Percentiles rank a stretch among this genome's conserved stretches.
These are phyloP conservation scores for Sphaerosporella brunnea DNA, from an alignment of 495 filamentous ascomycete genomes.

Conservation along the genomic window DNA sequence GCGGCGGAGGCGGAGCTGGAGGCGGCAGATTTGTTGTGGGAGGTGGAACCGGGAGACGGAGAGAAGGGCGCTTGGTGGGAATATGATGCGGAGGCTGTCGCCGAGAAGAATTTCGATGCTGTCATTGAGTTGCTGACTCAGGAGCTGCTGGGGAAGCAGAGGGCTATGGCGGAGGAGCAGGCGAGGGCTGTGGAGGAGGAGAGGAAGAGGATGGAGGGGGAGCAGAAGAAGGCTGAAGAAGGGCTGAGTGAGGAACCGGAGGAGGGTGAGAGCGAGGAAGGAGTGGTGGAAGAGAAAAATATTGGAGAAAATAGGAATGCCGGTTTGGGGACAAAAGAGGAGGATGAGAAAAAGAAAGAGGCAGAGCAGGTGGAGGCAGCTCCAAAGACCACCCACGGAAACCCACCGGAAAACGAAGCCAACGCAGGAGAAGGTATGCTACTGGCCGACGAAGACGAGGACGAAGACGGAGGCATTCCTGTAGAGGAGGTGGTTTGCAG, in stretches of 20 bases:
- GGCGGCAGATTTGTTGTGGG: slow-evolving; percentile 4
- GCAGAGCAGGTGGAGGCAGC: too few species aligned
- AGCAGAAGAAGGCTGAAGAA: slow-evolving; percentile 2
- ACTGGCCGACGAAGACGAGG: too few species aligned
- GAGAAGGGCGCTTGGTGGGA: slow-evolving; percentile 1
- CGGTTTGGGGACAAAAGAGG: too few species aligned
- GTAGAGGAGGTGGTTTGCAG: too few species aligned
- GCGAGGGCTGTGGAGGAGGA: slow-evolving; percentile 3
- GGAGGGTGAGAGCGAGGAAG: slow-evolving; percentile 1
- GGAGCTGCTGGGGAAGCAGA: slow-evolving; percentile 9
- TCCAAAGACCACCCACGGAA: too few species aligned
- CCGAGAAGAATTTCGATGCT: slow-evolving; percentile 4
- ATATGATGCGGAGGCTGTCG: slow-evolving; percentile 6
- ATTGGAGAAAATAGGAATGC: not conserved
- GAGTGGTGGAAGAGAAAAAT: not conserved
- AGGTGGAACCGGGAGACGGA: not conserved
- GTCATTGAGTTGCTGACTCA: slow-evolving; percentile 5
- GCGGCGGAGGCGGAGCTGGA: slow-evolving; percentile 6
- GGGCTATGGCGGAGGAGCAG: slow-evolving; percentile 4
- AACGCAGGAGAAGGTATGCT: too few species aligned
- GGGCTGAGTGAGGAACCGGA: not conserved
- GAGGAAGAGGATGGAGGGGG: not conserved
- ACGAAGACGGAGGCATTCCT: too few species aligned
- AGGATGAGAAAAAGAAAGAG: too few species aligned
- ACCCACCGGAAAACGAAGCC: too few species aligned